These are phyloP conservation scores for Fusarium pilosicola DNA, from an alignment of 2,329 filamentous ascomycete species.

Conservation along the genomic window DNA sequence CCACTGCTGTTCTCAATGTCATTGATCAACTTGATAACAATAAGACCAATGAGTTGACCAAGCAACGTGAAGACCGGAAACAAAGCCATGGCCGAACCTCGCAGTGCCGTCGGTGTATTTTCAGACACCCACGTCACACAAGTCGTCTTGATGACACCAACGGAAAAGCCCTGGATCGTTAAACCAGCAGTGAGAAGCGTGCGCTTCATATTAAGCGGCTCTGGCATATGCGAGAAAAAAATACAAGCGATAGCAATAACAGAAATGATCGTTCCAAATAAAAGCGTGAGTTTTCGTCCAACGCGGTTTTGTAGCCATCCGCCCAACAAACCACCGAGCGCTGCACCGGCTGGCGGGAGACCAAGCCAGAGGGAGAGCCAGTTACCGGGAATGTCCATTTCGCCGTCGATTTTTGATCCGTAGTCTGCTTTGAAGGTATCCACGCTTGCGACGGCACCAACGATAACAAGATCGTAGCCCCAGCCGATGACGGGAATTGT, in stretches of 20 bases:
- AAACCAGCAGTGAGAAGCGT: constrained; percentile 42
- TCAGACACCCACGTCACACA: constrained; percentile 53
- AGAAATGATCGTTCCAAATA: constrained; percentile 41
- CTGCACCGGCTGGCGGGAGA: constrained; percentile 37
- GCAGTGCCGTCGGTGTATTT: constrained; percentile 41
- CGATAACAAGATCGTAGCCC: constrained; percentile 44
- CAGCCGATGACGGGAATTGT: constrained; percentile 45
- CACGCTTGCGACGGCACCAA: constrained; percentile 43
- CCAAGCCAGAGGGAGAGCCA: constrained; percentile 47
- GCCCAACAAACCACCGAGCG: constrained; percentile 38
- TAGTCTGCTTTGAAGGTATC: constrained; percentile 46
- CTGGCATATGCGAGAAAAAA: constrained; percentile 42
- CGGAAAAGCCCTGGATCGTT: constrained; percentile 42
- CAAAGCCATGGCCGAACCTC: constrained; percentile 44
- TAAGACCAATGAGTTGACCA: constrained; percentile 42
- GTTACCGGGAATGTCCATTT: constrained; percentile 38
- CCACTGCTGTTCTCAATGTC: constrained; percentile 22
- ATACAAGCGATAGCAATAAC: constrained; percentile 38
- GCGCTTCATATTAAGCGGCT: constrained; percentile 20
- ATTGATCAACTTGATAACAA: constrained; percentile 41
- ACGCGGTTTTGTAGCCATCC: constrained; percentile 45
- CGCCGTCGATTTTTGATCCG: constrained; percentile 37
- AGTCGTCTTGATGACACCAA: constrained; percentile 42
- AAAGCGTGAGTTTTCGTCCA: constrained; percentile 41
- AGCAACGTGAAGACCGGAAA: constrained; percentile 43